Conservation (phyloP, 2,329 filamentous ascomycete genomes). For the Tolypocladium cylindrosporum region DNA sequence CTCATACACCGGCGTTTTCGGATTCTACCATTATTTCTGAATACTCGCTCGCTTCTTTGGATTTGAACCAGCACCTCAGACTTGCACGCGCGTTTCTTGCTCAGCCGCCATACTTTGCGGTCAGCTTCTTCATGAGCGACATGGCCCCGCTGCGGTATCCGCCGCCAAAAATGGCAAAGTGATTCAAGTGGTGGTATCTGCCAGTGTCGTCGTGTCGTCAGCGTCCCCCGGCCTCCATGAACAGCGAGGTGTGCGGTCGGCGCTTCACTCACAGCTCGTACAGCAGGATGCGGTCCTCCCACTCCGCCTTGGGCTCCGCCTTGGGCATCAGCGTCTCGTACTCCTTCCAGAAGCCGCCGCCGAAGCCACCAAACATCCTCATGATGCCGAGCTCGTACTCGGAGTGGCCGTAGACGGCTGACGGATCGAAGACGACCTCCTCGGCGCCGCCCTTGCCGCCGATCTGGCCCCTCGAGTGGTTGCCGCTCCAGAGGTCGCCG, state of each 20-base stretch:
- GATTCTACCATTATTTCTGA: constrained; percentile 3
- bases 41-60: background rate
- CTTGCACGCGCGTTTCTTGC: background rate
- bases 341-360: constrained; percentile 58
- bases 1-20: constrained; percentile 13
- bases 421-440: constrained; percentile 75
- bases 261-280: constrained; percentile 64
- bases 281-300: constrained; percentile 68
- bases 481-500: constrained; percentile 91
- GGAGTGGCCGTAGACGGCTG: constrained; percentile 71
- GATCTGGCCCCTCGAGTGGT: constrained; percentile 60
- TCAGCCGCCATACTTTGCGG: constrained; percentile 56
- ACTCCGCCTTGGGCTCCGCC: constrained; percentile 72
- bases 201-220: constrained; percentile 6
- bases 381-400: constrained; percentile 93
- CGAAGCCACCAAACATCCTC: constrained; percentile 92
- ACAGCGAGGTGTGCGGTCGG: background rate
- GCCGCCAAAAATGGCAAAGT: constrained; percentile 75
- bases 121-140: constrained; percentile 65
- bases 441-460: constrained; percentile 44
- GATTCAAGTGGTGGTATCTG: constrained; percentile 85
- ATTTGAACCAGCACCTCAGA: background rate
- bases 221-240: background rate
- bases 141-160: constrained; percentile 68
- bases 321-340: constrained; percentile 69